phyloP scores from a whole-genome alignment of 1,139 yeast species.

The Zygosaccharomyces pseudobailii region DNA sequence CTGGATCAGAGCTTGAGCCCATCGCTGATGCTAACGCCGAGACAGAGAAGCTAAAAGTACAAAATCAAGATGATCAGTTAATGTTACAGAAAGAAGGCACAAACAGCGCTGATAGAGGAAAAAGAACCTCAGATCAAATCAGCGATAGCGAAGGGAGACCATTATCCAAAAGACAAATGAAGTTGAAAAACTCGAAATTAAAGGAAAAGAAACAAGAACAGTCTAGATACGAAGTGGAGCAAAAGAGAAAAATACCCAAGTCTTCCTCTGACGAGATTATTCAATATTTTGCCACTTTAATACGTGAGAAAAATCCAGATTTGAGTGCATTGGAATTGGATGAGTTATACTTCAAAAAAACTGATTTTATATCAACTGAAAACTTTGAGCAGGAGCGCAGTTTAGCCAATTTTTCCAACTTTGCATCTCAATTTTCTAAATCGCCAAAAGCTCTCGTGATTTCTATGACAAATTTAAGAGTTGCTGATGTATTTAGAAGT shows the following conservation, averaged over 20 bases:
- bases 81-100: too few relatives aligned
- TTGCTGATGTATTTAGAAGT: slow-evolving; percentile 38
- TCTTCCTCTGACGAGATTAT: slow-evolving; percentile 25
- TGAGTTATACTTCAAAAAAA: slow-evolving; percentile 31
- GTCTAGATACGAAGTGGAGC: slow-evolving; percentile 27
- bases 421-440: slow-evolving; percentile 26
- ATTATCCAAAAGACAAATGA: slow-evolving; percentile 33
- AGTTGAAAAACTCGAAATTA: slow-evolving; percentile 27
- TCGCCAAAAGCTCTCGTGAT: slow-evolving; percentile 31
- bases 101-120: neutral
- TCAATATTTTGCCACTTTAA: slow-evolving; percentile 30
- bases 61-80: slow-evolving; percentile 7
- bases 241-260: slow-evolving; percentile 27
- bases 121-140: neutral
- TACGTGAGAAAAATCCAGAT: slow-evolving; percentile 32
- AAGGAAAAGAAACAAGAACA: slow-evolving; percentile 30
- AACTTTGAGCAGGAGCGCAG: slow-evolving; percentile 25
- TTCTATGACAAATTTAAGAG: slow-evolving; percentile 33
- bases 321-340: slow-evolving; percentile 34
- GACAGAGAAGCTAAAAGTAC: slow-evolving; percentile 3
- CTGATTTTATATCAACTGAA: slow-evolving; percentile 30
- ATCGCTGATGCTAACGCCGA: slow-evolving; percentile 7
- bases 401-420: slow-evolving; percentile 25
- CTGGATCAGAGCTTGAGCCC: slow-evolving; percentile 12
- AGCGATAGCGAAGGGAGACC: slow-evolving; percentile 6